A percentile compares a stretch with the other conserved stretches of the same genome.
Conservation (phyloP, 202 grass and related monocot genomes). For the Zizania palustris region DNA sequence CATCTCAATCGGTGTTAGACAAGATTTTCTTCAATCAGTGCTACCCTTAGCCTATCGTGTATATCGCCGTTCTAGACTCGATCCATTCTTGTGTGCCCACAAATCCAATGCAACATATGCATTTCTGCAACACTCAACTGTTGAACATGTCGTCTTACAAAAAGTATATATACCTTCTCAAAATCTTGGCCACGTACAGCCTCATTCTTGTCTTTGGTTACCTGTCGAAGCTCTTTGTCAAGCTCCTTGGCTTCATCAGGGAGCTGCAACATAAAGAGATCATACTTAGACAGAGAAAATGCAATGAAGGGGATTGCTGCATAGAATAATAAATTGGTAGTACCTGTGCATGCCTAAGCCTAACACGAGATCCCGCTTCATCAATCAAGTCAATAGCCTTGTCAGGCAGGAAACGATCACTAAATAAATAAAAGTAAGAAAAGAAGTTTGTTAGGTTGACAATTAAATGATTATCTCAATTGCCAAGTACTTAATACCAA, state of each 20-base stretch:
- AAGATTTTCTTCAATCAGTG: no score
- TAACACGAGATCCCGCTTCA: conserved; percentile 95
- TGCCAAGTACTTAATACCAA: neutral
- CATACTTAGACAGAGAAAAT: conserved; percentile 36
- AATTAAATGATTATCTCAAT: neutral
- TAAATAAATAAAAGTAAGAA: conserved; percentile 46
- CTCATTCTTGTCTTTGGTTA: conserved; percentile 89
- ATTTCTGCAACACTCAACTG: no score
- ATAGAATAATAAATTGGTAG: neutral
- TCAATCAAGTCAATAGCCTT: conserved; percentile 98
- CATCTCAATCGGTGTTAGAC: no score
- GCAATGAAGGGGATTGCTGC: neutral
- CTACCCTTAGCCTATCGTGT: no score
- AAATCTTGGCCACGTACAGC: conserved; percentile 90
- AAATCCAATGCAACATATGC: no score
- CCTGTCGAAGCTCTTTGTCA: conserved; percentile 85
- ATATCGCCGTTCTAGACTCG: no score
- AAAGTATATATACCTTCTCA: conserved; percentile 68
- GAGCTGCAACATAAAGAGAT: conserved; percentile 50
- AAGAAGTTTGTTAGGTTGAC: conserved; percentile 10
- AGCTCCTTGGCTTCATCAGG: conserved; percentile 95
- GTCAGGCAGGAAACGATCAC: conserved; percentile 93
- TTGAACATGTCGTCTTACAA: neutral
- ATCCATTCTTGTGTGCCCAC: no score
- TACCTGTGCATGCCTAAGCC: conserved; percentile 90